Evolutionary conservation across 1,139 yeast species (phyloP), one percentile per base, ranked within the genome.

Genomic region (Scheffersomyces titani): DNA sequence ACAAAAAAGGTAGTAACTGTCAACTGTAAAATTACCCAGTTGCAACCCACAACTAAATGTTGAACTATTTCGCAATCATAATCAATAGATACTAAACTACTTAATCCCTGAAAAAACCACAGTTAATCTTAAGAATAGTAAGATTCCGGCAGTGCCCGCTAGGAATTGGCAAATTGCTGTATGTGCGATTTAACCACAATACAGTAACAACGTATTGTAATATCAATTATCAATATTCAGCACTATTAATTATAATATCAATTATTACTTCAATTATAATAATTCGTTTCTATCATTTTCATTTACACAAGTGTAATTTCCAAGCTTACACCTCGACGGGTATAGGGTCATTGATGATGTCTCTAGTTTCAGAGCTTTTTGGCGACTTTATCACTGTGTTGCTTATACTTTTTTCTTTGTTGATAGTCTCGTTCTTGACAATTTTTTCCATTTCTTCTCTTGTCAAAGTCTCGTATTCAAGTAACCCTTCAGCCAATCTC

Each of bases 401-500:
- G 49, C 94, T 84, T 44, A 87, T 78, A 16, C 83, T 84, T 72
- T 86, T 89, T 51, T 84, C 83, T 72, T 89, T 89, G 63, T 81
- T 82, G 53, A 93, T 78, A 51, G 82, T 71, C 68, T 90, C 92
- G 44, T 99, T 99, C 59, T 80, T 81, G 49, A 92, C 92, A 54
- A 94, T 84, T 67, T 85, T 86, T 68, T 90, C 96, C 81, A 94
- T 94, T 72, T 96, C 99, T 44, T 89, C 96, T 63, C 89, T 89
- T 52, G 90, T 94, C 64, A 96, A 82, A 0, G 99, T 96, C 77
- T 96, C 99, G 74, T 92, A 96, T 73, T 94, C 98, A 63, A 96
- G 81, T 62, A 96, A 82, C 2, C 98, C 99, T 70, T 90, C 91
- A 0, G 99, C 99, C 61, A 96, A 80, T 65, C 98, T 81, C 69